Evolutionary conservation across 805 yeast species (phyloP), one percentile per base, ranked within the genome.

Genomic region (Blastobotrys attinorum): DNA sequence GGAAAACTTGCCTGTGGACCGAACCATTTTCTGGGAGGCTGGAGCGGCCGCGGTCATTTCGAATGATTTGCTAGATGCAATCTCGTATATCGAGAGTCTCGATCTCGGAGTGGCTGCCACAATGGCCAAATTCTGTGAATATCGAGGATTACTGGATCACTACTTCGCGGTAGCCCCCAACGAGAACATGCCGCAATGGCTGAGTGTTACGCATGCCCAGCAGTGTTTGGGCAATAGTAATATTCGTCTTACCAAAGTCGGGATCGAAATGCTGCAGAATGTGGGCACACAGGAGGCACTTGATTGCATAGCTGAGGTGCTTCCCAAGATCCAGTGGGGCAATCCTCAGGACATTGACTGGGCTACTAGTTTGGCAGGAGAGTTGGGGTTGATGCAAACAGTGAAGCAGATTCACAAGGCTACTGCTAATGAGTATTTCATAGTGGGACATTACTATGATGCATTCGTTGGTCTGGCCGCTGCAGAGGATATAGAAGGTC

Each of bases 81-180:
- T 57, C 21, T 45, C 47, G 31, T 34, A 46, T 10, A 33, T 57
- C 1, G 62, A 57, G 21, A 31, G 35, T 4, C 40, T 59, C 2
- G 66, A 62, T 39, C 17, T 50, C 3, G 50, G 57, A 17, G 45
- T 53, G 6, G 63, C 66, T 1, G 56, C 65, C 3, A 47, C 50
- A 21, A 39, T 57, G 37, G 54, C 58, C 10, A 58, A 60, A 45
- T 46, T 60, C 33, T 57, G 62, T 43, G 48, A 53, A 27, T 46
- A 50, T 4, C 50, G 50, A 18, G 53, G 62, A 6, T 45, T 58
- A 38, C 48, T 62, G 25, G 60, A 50, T 34, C 50, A 47, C 6
- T 62, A 59, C 41, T 35, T 42, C 22, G 49, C 46, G 29, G 40
- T 47, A 8, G 52, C 51, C 2, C n/a, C n/a, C n/a, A n/a, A n/a